Evolutionary conservation across 768 basidiomycete species (phyloP), one percentile per base, ranked within the genome.

Genomic region (Phaffia tasmanica): DNA sequence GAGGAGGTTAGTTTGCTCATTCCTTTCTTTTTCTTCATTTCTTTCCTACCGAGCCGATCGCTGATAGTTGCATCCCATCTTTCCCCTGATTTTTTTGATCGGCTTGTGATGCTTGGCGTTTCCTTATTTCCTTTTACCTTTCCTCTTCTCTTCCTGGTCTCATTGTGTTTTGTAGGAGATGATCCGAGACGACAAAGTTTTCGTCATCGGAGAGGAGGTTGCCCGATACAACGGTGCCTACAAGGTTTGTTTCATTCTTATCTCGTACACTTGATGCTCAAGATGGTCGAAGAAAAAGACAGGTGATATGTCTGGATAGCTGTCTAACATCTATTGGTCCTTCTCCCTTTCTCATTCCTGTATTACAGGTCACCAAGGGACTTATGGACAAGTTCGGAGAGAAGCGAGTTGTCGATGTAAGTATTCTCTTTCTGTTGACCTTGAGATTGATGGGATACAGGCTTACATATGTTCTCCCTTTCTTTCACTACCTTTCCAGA

Each of bases 381-480:
- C 85, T 99, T 42, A 82, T 97, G 75, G 95, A 99, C 83, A 97
- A 97, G 81, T 99, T 95, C 72, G 95, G 95, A 71, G 94, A 97
- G 80, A 92, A 87, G 80, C 88, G 95, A 63, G 95, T 99, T 66
- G 86, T 99, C 69, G 95, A 99, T 78, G 78, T 78, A 70, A 72
- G 78, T 75, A 6, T 3, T 29, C 16, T 27, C 50, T 25, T 42
- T 32, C 35, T 46, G 47, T 15, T 23, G 23, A 8, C 21, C 49
- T 51, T 23, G 11, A 21, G 30, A 15, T 35, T 27, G 35, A 66
- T 25, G 27, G 18, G 48, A n/a, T 23, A 19, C n/a, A 27, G 19
- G 47, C 30, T 16, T 30, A 47, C 27, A 32, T 66, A 18, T 23
- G 27, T 3, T 53, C 9, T 32, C 62, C 27, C 46, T 32, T 47